Percentiles rank a stretch among this genome's conserved stretches.
These are phyloP conservation scores for Amanita polypyramis DNA, from an alignment of 768 basidiomycete genomes.

Conservation along the genomic window DNA sequence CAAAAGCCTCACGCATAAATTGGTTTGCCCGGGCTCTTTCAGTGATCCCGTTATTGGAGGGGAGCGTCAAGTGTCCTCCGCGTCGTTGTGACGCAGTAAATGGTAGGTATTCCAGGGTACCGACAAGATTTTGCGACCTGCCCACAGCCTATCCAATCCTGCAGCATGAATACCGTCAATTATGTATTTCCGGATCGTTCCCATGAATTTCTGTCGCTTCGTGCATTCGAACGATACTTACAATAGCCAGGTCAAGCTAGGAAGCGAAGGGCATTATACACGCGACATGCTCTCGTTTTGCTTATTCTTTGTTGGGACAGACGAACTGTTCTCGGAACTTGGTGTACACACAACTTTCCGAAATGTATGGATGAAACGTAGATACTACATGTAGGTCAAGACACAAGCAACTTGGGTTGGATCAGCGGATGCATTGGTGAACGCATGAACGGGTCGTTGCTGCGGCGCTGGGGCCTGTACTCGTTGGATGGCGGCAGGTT, in stretches of 20 bases:
- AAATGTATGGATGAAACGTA: too few species aligned
- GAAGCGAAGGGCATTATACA: not conserved
- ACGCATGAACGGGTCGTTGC: too few species aligned
- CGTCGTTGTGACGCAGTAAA: not conserved
- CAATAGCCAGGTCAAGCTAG: not conserved
- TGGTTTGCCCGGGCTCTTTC: not conserved
- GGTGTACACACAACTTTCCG: too few species aligned
- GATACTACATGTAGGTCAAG: too few species aligned
- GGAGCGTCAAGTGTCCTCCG: not conserved
- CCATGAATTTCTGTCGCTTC: not conserved
- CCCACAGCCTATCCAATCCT: not conserved
- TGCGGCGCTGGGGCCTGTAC: too few species aligned
- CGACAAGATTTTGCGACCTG: not conserved
- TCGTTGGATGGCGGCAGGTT: too few species aligned
- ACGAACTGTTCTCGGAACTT: too few species aligned
- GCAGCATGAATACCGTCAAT: not conserved
- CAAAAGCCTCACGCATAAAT: slow-evolving; percentile 8
- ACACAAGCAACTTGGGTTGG: too few species aligned
- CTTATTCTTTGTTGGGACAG: not conserved
- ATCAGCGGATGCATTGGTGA: too few species aligned
- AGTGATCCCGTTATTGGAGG: not conserved
- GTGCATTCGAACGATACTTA: not conserved
- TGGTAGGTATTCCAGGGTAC: slow-evolving; percentile 2
- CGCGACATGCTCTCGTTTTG: not conserved
- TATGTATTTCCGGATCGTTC: slow-evolving; percentile 1